These are phyloP conservation scores for Funneliformis caledonium DNA, from an alignment of 371 early-diverging fungal species.

Conservation along the genomic window DNA sequence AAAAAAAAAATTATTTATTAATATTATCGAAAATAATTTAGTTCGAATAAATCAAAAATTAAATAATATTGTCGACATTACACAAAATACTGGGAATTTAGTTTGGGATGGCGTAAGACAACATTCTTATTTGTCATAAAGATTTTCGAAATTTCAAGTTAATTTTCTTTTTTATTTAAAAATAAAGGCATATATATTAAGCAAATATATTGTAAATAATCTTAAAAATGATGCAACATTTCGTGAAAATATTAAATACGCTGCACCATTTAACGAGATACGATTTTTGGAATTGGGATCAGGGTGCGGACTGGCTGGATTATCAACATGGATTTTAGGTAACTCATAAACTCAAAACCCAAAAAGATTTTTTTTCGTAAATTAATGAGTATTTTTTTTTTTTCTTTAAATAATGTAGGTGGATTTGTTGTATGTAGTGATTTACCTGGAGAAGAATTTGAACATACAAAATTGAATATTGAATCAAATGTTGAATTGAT, in stretches of 20 bases:
- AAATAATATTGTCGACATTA: background rate
- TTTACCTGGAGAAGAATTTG: background rate
- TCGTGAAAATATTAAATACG: background rate
- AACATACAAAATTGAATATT: conserved; percentile 16
- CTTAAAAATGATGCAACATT: background rate
- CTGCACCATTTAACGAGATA: background rate
- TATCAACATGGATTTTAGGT: background rate
- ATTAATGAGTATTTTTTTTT: background rate
- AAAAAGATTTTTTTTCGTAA: no score
- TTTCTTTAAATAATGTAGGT: background rate
- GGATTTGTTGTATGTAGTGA: background rate
- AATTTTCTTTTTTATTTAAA: conserved; percentile 3
- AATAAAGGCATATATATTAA: conserved; percentile 18
- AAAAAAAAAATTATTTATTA: background rate
- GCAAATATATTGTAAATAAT: conserved; percentile 1
- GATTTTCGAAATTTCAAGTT: background rate
- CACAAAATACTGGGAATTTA: conserved; percentile 29
- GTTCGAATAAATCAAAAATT: conserved; percentile 13
- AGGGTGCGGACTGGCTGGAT: conserved; percentile 14
- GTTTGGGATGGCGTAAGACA: conserved; percentile 25
- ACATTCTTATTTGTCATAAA: background rate
- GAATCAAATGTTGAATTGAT: background rate
- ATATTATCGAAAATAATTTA: background rate
- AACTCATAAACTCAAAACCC: background rate
- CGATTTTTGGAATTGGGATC: conserved; percentile 24